These are phyloP conservation scores for Cercospora sp. DNA, from an alignment of 2,329 filamentous ascomycete species.

Conservation along the genomic window DNA sequence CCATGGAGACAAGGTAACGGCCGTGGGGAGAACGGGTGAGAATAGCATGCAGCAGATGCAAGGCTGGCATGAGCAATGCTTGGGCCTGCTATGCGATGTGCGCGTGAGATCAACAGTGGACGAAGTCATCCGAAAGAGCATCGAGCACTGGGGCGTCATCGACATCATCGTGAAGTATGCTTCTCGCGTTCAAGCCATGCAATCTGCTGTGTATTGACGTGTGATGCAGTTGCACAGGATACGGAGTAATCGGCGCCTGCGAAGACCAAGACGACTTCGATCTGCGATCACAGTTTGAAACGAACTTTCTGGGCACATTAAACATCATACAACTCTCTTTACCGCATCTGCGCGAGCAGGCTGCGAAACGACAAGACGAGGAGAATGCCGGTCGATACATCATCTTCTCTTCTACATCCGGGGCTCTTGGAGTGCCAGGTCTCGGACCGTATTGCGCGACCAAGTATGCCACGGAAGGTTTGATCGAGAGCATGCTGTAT, in stretches of 20 bases:
- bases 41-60: constrained; percentile 72
- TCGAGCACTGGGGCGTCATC: constrained; percentile 70
- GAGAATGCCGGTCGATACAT: constrained; percentile 70
- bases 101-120: constrained; percentile 76
- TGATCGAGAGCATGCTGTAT: constrained; percentile 96
- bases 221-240: constrained; percentile 70
- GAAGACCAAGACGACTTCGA: constrained; percentile 97
- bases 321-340: constrained; percentile 89
- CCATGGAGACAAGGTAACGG: constrained; percentile 79
- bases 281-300: constrained; percentile 93
- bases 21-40: constrained; percentile 81
- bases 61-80: constrained; percentile 68
- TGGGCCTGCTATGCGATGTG: constrained; percentile 87
- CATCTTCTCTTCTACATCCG: constrained; percentile 91
- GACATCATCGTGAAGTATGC: constrained; percentile 78
- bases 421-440: constrained; percentile 89
- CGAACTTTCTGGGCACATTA: constrained; percentile 93
- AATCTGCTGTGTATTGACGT: neutral
- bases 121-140: constrained; percentile 67
- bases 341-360: constrained; percentile 79
- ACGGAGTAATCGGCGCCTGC: constrained; percentile 91
- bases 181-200: neutral
- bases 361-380: constrained; percentile 35
- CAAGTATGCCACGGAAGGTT: constrained; percentile 93
- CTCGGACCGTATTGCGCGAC: constrained; percentile 93